Conservation (phyloP, 345 rosid species). For the Angophora floribunda region DNA sequence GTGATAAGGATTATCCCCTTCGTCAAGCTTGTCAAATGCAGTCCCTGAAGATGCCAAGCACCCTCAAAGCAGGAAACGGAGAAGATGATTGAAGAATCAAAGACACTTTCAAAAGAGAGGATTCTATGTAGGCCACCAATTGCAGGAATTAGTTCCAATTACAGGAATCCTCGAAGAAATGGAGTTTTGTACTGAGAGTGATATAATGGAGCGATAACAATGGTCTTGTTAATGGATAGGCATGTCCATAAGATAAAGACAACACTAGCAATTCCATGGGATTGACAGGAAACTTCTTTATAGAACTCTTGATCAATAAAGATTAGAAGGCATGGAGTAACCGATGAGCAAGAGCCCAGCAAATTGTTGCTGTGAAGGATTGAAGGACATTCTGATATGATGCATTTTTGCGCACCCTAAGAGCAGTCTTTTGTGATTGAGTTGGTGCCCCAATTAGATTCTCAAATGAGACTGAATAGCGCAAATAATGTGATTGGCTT, state of each 20-base stretch:
- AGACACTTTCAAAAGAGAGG: not conserved
- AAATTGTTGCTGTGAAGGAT: not conserved
- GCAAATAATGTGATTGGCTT: not conserved
- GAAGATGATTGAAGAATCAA: not conserved
- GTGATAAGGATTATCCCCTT: not conserved
- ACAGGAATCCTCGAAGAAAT: not conserved
- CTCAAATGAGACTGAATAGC: not conserved
- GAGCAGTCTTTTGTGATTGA: not conserved
- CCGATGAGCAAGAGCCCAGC: not conserved
- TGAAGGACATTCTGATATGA: not conserved
- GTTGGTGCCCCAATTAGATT: not conserved
- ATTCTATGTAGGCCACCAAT: not conserved
- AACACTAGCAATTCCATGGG: not conserved
- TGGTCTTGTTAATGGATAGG: not conserved
- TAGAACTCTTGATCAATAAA: not conserved
- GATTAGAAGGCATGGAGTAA: not conserved
- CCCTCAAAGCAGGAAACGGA: not conserved
- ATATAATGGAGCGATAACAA: not conserved
- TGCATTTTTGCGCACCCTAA: accelerated
- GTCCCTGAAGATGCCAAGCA: not conserved
- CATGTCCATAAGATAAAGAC: not conserved
- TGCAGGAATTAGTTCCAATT: not conserved
- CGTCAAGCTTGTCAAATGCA: not conserved
- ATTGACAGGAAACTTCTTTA: not conserved
- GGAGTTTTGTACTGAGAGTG: not conserved